Conservation (phyloP, 2,329 filamentous ascomycete genomes). For the Bipolaris oryzae region DNA sequence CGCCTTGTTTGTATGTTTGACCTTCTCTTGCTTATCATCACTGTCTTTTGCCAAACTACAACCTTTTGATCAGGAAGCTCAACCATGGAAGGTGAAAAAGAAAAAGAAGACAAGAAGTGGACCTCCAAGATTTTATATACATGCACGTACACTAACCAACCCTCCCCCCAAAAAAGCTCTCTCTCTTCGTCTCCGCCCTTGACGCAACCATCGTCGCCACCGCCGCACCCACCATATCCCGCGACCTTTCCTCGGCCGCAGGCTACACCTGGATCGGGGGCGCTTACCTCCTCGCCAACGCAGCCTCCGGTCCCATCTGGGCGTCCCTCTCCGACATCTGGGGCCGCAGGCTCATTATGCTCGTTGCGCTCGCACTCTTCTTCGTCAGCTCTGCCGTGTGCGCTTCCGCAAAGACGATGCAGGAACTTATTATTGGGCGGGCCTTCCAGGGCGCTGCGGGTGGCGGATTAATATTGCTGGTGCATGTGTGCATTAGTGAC, state of each 20-base stretch:
- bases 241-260: slow-evolving; percentile 67
- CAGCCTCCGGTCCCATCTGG: slow-evolving; percentile 73
- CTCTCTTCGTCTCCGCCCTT: slow-evolving; percentile 51
- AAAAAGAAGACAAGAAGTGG: neutral
- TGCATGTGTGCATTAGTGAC: slow-evolving; percentile 68
- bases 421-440: slow-evolving; percentile 65
- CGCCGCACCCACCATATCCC: slow-evolving; percentile 68
- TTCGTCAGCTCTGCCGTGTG: slow-evolving; percentile 66
- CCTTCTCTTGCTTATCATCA: neutral
- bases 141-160: neutral
- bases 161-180: slow-evolving; percentile 31
- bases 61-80: neutral
- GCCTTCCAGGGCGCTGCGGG: slow-evolving; percentile 68
- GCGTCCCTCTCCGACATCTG: slow-evolving; percentile 65
- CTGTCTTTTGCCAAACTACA: neutral
- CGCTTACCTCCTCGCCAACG: slow-evolving; percentile 72
- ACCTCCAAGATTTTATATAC: neutral
- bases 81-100: neutral
- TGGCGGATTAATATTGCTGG: slow-evolving; percentile 66
- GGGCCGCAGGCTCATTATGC: slow-evolving; percentile 61
- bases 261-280: slow-evolving; percentile 82
- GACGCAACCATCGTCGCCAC: slow-evolving; percentile 67
- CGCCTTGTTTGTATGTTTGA: slow-evolving; percentile 41
- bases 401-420: slow-evolving; percentile 61
- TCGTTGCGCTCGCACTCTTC: slow-evolving; percentile 62